A percentile compares a stretch with the other conserved stretches of the same genome.
phyloP scores from a whole-genome alignment of 78 protist species.

The Cavenderia fasciculata region DNA sequence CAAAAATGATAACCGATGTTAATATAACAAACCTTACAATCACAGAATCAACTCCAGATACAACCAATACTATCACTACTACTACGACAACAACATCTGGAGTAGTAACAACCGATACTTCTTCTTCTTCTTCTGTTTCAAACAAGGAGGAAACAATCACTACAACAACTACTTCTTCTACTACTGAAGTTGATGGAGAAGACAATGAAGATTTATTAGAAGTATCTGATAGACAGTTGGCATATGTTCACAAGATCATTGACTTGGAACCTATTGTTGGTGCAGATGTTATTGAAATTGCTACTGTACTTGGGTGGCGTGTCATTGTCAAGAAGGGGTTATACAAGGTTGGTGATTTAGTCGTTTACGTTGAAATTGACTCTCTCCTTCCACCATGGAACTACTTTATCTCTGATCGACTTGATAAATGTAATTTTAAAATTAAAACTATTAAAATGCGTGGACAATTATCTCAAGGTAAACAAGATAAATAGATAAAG shows the following conservation, averaged over 20 bases:
- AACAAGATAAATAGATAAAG: neutral
- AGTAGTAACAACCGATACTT: too few relatives aligned
- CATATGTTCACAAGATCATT: slow-evolving; percentile 56
- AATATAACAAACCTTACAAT: too few relatives aligned
- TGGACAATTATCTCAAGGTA: slow-evolving; percentile 78
- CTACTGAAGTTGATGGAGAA: neutral
- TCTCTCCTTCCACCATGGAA: slow-evolving; percentile 78
- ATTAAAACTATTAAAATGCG: slow-evolving; percentile 77
- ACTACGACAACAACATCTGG: too few relatives aligned
- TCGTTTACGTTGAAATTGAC: slow-evolving; percentile 77
- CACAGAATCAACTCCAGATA: too few relatives aligned
- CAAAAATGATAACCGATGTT: too few relatives aligned
- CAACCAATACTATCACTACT: too few relatives aligned
- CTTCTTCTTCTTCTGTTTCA: too few relatives aligned
- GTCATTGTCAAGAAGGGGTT: slow-evolving; percentile 71
- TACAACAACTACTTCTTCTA: too few relatives aligned
- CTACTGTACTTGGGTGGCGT: slow-evolving; percentile 76
- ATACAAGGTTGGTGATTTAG: slow-evolving; percentile 71
- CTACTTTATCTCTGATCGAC: slow-evolving; percentile 35
- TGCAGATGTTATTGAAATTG: slow-evolving; percentile 80
- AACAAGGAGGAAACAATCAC: too few relatives aligned
- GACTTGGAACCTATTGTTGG: slow-evolving; percentile 60
- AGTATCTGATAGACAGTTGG: slow-evolving; percentile 63
- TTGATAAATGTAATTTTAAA: slow-evolving; percentile 63
- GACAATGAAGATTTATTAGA: neutral